Evolutionary conservation across 257 asterid species (phyloP).

Genomic region (Phtheirospermum japonicum): DNA sequence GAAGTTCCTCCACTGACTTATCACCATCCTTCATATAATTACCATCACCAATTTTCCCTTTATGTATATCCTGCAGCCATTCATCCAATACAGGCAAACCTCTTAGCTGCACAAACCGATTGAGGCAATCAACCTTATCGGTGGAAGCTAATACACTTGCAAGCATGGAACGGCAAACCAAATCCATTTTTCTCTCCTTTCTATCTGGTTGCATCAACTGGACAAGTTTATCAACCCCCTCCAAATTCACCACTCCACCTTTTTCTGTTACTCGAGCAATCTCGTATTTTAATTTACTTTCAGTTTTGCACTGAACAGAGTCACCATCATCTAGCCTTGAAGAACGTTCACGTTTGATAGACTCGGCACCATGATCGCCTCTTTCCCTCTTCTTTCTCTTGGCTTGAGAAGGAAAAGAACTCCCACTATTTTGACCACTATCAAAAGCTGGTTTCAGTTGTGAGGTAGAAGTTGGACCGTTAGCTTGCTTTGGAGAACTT

Average conservation of each 20-base stretch:
- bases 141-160: constrained; percentile 54
- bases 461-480: constrained; percentile 48
- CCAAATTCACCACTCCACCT: constrained; percentile 39
- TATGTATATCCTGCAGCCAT: constrained; percentile 60
- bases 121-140: constrained; percentile 52
- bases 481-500: constrained; percentile 64
- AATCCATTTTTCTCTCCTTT: constrained; percentile 55
- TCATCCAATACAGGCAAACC: constrained; percentile 55
- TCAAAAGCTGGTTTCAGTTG: constrained; percentile 58
- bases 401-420: constrained; percentile 49
- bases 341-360: constrained; percentile 55
- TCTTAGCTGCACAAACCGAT: constrained; percentile 46
- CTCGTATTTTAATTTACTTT: constrained; percentile 48
- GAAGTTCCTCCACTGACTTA: constrained; percentile 46
- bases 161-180: constrained; percentile 57
- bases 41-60: constrained; percentile 38
- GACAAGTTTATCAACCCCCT: constrained; percentile 68
- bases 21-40: constrained; percentile 44
- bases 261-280: constrained; percentile 37
- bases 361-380: constrained; percentile 52
- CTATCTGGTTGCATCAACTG: constrained; percentile 57
- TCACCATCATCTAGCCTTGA: constrained; percentile 46
- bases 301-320: constrained; percentile 36
- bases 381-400: constrained; percentile 79
- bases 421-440: constrained; percentile 43